Base-by-base conservation (phyloP, 305 asterid species). In the Fraxinus ornus region DNA sequence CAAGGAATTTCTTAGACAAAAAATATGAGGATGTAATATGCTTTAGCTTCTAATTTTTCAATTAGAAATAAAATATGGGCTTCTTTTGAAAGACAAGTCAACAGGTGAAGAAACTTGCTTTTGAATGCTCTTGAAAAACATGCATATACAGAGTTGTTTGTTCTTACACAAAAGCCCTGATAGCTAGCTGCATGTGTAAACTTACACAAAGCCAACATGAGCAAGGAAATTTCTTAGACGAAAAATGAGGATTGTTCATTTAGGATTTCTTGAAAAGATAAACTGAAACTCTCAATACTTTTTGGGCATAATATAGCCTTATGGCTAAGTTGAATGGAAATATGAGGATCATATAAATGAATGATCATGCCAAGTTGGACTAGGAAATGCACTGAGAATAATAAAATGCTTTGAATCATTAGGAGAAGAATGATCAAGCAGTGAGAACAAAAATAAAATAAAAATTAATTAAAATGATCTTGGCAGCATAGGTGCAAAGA, bases 31-130 rank as follows among this genome's bases (percentile, higher is more conserved):
- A 39, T 39, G 12, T 81, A 3, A 28, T 28, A 33, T 33, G 36
- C 36, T 33, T 33, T 5, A 33, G 0, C 36, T 33, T 33, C 36
- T 33, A 33, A 3, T 33, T 33, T 33, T 33, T 81, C 36, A 66
- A 47, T 39, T 32, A 22, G 36, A 75, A 39, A 52, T 21, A 9
- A 9, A 82, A 72, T 80, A 78, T 79, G 81, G 75, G 81, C 36
- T 33, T 41, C 52, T 33, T 33, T 33, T 3, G 36, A 33, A 33
- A 33, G 36, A 33, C 36, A 33, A 33, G 36, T 33, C 36, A 33
- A 33, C 5, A 33, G 36, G 36, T 33, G 36, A 33, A 33, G 57
- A 0, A 47, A 47, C n/a, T 12, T 47, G 57, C n/a, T 44, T 47
- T 47, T 47, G 5, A 47, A 47, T 47, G 19, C 55, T 2, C n/a